Evolutionary conservation across 495 filamentous ascomycete species (phyloP), one percentile per base, ranked within the genome.

Genomic region (Astrothelium macrocarpum): DNA sequence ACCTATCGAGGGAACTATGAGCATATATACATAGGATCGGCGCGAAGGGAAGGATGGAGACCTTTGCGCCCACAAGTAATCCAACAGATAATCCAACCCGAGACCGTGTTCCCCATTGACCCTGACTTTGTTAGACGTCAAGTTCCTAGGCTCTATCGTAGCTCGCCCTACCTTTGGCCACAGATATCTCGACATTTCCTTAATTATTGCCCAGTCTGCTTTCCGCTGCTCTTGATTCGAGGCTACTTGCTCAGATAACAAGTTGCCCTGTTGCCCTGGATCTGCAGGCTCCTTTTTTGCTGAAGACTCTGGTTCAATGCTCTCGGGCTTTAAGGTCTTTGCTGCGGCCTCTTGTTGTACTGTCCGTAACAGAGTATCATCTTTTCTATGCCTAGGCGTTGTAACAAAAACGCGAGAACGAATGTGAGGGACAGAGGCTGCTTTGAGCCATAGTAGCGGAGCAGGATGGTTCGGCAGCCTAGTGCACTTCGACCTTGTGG

Each of bases 191-290:
- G 88, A 84, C 92, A 98, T 97, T 74, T 97, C 91, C 76, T 90
- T 95, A 79, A 98, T 93, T 56, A 98, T 98, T 7, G 90, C 91
- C 94, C 95, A 97, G 66, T 98, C 94, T 5, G 91, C 95, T 75
- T 91, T 95, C 56, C 94, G 83, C 76, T 97, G 94, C 74, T 96
- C 91, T 68, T 91, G 89, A 11, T 82, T 88, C 2, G 81, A 79
- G 32, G 82, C 70, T 3, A 74, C 77, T 59, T 80, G 70, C 71
- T 87, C 84, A 31, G 77, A 77, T 39, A 87, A 77, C 43, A 88
- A 71, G 65, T 78, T 79, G n/a, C 71, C 73, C 34, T 74, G 63
- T 36, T 60, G 64, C 20, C 23, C 20, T 61, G 66, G 65, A 39
- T 63, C 62, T 59, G 71, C 67, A 29, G 68, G 59, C 68, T 75